Evolutionary conservation across 2,329 filamentous ascomycete species (phyloP), one percentile per base, ranked within the genome.

Genomic region (Didymella lethalis): DNA sequence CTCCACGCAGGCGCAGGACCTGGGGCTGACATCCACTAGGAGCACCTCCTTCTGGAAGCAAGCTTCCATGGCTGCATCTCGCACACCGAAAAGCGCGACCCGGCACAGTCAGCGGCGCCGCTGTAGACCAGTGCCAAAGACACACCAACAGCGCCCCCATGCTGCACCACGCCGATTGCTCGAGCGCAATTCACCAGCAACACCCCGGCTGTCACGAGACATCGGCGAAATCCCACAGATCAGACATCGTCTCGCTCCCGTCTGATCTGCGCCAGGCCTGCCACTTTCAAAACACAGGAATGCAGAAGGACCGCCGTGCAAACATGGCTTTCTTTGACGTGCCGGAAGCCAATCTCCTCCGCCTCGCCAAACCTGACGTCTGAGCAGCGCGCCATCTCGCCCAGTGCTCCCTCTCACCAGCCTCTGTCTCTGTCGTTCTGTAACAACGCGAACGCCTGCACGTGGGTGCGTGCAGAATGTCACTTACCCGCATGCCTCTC

Each of bases 161-260:
- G 40, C 57, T 55, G 57, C 57, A 55, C 12, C 52, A 46, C 28
- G 48, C 48, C 52, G 48, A 60, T 32, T 60, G 48, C 57, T 55
- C 48, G 48, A 52, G 53, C 48, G 51, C 52, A 44, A 26, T 48
- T 50, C 47, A 55, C 48, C 52, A 55, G 43, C 44, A 56, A 36
- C 48, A 56, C 48, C 57, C 57, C 45, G 28, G 52, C 48, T n/a
- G 53, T 60, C 57, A 60, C 57, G 53, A 60, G 57, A 60, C 57
- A 56, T 53, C 53, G 52, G 57, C 57, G 34, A 56, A 60, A 56
- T 59, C 44, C 48, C 53, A 60, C 52, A 38, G 48, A 48, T 52
- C 57, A 56, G 36, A 56, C 57, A 31, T 60, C 48, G 57, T 56
- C 57, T 60, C 53, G 57, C 53, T 60, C 57, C 57, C 52, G 56